These are phyloP conservation scores for Pseudocercospora ulei DNA, from an alignment of 2,329 filamentous ascomycete species.

Conservation along the genomic window DNA sequence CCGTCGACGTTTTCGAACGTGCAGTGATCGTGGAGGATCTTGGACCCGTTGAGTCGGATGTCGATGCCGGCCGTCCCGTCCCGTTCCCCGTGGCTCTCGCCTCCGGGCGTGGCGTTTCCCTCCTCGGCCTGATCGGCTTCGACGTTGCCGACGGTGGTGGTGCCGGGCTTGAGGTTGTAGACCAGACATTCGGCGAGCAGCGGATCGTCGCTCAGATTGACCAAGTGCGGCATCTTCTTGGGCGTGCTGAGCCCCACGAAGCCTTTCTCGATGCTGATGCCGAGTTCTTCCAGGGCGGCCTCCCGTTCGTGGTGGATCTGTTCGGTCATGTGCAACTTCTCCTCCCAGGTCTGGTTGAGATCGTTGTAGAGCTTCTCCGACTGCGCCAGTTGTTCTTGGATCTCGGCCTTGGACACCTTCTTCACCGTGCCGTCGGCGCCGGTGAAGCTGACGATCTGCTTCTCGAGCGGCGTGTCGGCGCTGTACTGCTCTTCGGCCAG, in stretches of 20 bases:
- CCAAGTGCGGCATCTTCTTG: slow-evolving; percentile 98
- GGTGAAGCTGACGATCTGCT: slow-evolving; percentile 94
- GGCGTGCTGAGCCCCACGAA: slow-evolving; percentile 91
- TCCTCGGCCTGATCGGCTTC: slow-evolving; percentile 52
- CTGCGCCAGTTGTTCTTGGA: slow-evolving; percentile 89
- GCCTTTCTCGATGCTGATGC: slow-evolving; percentile 97
- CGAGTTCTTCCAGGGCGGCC: slow-evolving; percentile 85
- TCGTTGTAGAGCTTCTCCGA: slow-evolving; percentile 94
- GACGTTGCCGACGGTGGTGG: slow-evolving; percentile 87
- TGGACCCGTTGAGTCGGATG: slow-evolving; percentile 85
- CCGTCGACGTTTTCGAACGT: slow-evolving; percentile 89
- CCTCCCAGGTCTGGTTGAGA: slow-evolving; percentile 96
- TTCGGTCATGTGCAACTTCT: slow-evolving; percentile 90
- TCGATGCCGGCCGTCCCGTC: slow-evolving; percentile 52
- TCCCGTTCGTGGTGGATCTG: slow-evolving; percentile 96
- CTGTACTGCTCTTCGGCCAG: slow-evolving; percentile 71
- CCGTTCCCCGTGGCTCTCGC: slow-evolving; percentile 57
- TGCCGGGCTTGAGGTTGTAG: slow-evolving; percentile 94
- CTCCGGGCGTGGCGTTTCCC: slow-evolving; percentile 54
- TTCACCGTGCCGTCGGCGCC: slow-evolving; percentile 75
- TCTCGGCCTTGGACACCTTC: slow-evolving; percentile 96
- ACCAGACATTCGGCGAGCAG: slow-evolving; percentile 90
- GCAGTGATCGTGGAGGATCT: slow-evolving; percentile 87
- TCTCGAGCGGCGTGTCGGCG: slow-evolving; percentile 80
- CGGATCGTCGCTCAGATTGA: slow-evolving; percentile 76